Conservation (phyloP, 495 filamentous ascomycete genomes). For the Talaromyces nanjingensis region DNA sequence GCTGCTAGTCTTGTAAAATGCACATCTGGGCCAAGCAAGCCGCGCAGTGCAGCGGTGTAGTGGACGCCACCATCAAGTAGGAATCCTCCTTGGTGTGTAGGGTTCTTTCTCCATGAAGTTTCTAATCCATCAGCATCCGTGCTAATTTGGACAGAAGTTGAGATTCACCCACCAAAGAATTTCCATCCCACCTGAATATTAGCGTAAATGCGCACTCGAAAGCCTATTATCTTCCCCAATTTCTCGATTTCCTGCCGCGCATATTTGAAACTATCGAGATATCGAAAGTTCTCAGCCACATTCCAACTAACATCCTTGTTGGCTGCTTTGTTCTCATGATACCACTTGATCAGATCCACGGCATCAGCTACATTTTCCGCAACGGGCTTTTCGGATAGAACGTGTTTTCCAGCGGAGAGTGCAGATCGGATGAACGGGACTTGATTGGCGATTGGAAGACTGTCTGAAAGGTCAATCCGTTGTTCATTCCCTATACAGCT, state of each 20-base stretch:
- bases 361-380: constrained; percentile 51
- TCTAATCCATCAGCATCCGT: constrained; percentile 8
- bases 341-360: constrained; percentile 48
- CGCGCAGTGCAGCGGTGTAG: constrained; percentile 48
- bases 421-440: constrained; percentile 35
- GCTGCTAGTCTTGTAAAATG: constrained; percentile 37
- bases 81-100: constrained; percentile 62
- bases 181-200: constrained; percentile 44
- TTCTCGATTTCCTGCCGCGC: constrained; percentile 41
- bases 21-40: constrained; percentile 45
- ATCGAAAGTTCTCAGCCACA: constrained; percentile 69
- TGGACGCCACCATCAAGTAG: constrained; percentile 66
- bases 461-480: neutral
- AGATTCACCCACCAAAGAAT: constrained; percentile 23
- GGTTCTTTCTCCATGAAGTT: constrained; percentile 53
- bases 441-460: constrained; percentile 32
- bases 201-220: constrained; percentile 42
- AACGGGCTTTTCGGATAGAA: constrained; percentile 70
- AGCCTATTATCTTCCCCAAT: constrained; percentile 55
- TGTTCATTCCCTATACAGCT: neutral
- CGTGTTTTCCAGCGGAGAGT: constrained; percentile 67
- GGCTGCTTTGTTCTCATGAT: constrained; percentile 29
- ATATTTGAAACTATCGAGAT: constrained; percentile 41
- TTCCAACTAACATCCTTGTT: constrained; percentile 36
- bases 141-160: neutral